Conservation (phyloP, 2,329 filamentous ascomycete species). For the Trichophyton schoenleinii region DNA sequence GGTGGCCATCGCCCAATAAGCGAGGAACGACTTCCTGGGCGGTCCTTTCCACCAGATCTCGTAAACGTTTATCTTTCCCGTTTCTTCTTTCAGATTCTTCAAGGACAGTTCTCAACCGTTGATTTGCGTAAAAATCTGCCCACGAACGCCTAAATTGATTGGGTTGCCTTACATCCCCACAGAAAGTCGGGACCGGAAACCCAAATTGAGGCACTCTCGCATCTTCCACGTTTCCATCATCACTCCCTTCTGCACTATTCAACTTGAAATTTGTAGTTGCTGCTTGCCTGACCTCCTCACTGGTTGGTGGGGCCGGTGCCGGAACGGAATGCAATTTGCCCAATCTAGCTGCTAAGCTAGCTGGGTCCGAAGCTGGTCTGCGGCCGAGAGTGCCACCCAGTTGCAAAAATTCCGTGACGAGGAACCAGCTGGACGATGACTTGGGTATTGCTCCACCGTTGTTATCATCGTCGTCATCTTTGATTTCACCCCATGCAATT, state of each 20-base stretch:
- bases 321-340: conserved; percentile 66
- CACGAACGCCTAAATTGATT: conserved; percentile 63
- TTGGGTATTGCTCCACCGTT: conserved; percentile 22
- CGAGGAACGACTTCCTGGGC: conserved; percentile 57
- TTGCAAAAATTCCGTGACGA: conserved; percentile 70
- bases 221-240: conserved; percentile 14
- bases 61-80: conserved; percentile 51
- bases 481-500: conserved; percentile 54
- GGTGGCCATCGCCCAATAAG: conserved; percentile 55
- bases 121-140: conserved; percentile 75
- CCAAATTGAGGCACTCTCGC: conserved; percentile 54
- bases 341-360: conserved; percentile 59
- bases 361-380: conserved; percentile 21
- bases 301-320: conserved; percentile 41
- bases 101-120: conserved; percentile 56
- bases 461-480: conserved; percentile 12
- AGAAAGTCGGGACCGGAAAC: conserved; percentile 75
- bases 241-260: conserved; percentile 12
- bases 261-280: not conserved
- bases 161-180: conserved; percentile 70
- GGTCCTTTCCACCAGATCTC: conserved; percentile 51
- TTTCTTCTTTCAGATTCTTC: conserved; percentile 46
- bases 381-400: conserved; percentile 39
- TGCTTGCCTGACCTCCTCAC: not conserved
- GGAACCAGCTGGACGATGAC: conserved; percentile 29